Percentiles rank a stretch among this genome's conserved stretches.
phyloP scores from a whole-genome alignment of 352 stramenopile genomes.

The Phytopythium ostracodes region DNA sequence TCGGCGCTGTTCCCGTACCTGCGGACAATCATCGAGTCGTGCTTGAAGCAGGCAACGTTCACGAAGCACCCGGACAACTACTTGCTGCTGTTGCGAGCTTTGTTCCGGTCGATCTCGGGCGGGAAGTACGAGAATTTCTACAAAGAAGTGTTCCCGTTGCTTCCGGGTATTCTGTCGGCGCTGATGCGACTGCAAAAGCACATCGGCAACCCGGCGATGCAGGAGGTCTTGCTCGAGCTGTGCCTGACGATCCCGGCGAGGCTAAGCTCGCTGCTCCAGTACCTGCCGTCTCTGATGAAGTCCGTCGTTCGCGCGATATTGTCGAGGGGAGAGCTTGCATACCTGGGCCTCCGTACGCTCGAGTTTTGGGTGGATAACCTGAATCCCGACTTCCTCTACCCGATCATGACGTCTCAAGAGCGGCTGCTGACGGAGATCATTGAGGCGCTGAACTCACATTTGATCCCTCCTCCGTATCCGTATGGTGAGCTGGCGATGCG shows the following conservation, averaged over 20 bases:
- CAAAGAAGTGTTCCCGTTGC: slow-evolving; percentile 93
- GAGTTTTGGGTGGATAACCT: slow-evolving; percentile 99
- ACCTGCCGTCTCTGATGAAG: slow-evolving; percentile 95
- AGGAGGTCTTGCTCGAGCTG: slow-evolving; percentile 94
- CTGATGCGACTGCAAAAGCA: slow-evolving; percentile 92
- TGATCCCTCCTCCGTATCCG: slow-evolving; percentile 95
- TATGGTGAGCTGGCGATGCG: slow-evolving; percentile 95
- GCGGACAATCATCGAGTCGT: slow-evolving; percentile 91
- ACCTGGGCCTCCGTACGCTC: slow-evolving; percentile 93
- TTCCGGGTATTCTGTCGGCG: slow-evolving; percentile 91
- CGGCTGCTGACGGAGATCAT: slow-evolving; percentile 93
- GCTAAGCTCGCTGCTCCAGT: slow-evolving; percentile 95
- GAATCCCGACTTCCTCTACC: slow-evolving; percentile 96
- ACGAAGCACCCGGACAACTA: slow-evolving; percentile 93
- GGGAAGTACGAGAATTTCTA: slow-evolving; percentile 99
- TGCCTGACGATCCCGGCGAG: slow-evolving; percentile 95
- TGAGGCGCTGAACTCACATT: slow-evolving; percentile 92
- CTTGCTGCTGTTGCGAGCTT: slow-evolving; percentile 88
- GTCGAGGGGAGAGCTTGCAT: slow-evolving; percentile 93
- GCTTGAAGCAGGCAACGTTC: slow-evolving; percentile 88
- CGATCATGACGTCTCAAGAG: slow-evolving; percentile 90
- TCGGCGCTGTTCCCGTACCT: slow-evolving; percentile 92
- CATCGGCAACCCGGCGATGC: slow-evolving; percentile 82
- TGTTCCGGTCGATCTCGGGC: slow-evolving; percentile 96
- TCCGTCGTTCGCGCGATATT: slow-evolving; percentile 94